A percentile compares a stretch with the other conserved stretches of the same genome.
Evolutionary conservation across 495 filamentous ascomycete species (phyloP).

Genomic region (Staphylotrichum tortipilum): DNA sequence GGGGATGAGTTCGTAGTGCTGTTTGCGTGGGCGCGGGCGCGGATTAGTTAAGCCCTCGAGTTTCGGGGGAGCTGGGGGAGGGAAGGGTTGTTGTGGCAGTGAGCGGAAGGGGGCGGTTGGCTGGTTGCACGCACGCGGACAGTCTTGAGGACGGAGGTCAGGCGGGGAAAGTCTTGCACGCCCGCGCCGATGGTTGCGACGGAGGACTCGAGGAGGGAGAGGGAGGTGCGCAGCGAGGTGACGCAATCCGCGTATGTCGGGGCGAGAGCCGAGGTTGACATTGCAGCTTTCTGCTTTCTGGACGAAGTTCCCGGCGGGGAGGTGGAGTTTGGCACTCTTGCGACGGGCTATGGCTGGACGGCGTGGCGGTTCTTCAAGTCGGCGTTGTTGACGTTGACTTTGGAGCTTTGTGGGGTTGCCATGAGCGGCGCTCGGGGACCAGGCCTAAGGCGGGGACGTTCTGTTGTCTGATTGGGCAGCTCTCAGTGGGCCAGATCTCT

Average conservation of each 20-base stretch:
- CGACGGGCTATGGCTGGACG: too few relatives aligned
- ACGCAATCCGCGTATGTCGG: conserved; percentile 39
- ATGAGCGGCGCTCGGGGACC: too few relatives aligned
- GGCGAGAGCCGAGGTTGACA: conserved; percentile 12
- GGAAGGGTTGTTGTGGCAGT: background rate
- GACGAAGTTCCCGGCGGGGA: too few relatives aligned
- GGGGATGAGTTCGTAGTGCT: conserved; percentile 47
- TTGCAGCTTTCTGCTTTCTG: background rate
- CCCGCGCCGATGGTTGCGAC: conserved; percentile 36
- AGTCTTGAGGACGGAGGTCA: conserved; percentile 38
- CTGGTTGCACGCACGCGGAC: conserved; percentile 40
- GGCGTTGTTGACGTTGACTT: too few relatives aligned
- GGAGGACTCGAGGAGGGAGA: conserved; percentile 44
- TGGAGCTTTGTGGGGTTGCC: too few relatives aligned
- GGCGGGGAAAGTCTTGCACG: conserved; percentile 40
- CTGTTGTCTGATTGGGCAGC: too few relatives aligned
- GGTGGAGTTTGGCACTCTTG: too few relatives aligned
- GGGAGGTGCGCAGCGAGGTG: conserved; percentile 39
- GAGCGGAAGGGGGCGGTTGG: background rate
- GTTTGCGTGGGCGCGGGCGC: conserved; percentile 4
- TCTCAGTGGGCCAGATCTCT: too few relatives aligned
- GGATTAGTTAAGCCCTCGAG: background rate
- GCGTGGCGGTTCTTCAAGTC: too few relatives aligned
- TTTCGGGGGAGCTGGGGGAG: background rate
- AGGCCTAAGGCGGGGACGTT: too few relatives aligned